Evolutionary conservation across 495 filamentous ascomycete species (phyloP), one percentile per base, ranked within the genome.

Genomic region (Penicillium desertorum): DNA sequence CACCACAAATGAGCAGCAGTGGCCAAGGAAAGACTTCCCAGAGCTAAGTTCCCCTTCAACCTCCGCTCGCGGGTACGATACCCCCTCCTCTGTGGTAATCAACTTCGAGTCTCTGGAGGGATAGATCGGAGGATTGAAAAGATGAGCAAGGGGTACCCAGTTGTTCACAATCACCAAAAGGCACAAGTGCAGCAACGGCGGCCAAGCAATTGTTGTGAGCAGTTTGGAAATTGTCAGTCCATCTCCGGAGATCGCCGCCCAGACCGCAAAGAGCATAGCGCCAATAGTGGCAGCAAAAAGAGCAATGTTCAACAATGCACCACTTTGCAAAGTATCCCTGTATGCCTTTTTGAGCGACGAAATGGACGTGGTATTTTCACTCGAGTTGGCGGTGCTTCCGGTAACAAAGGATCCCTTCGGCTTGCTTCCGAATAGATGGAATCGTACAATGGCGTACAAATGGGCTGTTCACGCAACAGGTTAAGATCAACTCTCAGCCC

Each of bases 331-430:
- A 4, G 63, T 29, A 30, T 72, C 62, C 17, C 52, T 47, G 42
- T 61, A 57, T 4, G 25, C 39, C 46, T 58, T 48, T 46, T 60
- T 29, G 25, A 66, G 1, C 42, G 22, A 2, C 57, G 62, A 23
- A 41, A 55, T 16, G 30, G 16, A 56, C 44, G 43, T 34, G 48
- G 39, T 29, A 57, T 52, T 71, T 66, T 66, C 64, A 61, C 43
- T 37, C 2, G 68, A 60, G 43, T 76, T 74, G 1, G 57, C 64
- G 0, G 50, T 68, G 56, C 71, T 76, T 16, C 73, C 73, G 1
- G 73, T 76, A 3, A 76, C 68, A 39, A 74, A 73, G 0, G 73
- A 76, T 2, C 72, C 72, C 17, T 67, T 73, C 0, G 73, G 71
- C 36, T 66, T 69, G 44, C 44, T 63, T 8, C 70, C 62, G 11